These are phyloP conservation scores for Curvularia verruculosa DNA, from an alignment of 2,329 filamentous ascomycete genomes.

Conservation along the genomic window DNA sequence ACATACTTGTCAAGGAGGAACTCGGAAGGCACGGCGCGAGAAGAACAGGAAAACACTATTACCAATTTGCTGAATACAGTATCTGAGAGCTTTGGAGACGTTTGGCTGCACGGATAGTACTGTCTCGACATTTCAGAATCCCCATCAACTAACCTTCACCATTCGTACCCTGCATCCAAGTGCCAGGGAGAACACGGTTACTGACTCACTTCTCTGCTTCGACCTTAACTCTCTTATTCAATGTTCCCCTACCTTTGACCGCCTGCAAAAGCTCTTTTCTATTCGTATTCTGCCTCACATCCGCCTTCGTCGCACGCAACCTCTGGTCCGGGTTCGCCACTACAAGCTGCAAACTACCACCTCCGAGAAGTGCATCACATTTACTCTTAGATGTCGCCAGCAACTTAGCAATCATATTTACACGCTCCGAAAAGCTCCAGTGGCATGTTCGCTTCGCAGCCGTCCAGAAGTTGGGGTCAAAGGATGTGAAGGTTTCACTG, in stretches of 20 bases:
- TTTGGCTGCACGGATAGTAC: neutral
- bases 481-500: neutral
- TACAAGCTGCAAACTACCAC: neutral
- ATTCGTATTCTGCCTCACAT: neutral
- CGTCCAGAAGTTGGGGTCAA: neutral
- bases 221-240: neutral
- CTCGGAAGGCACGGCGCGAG: neutral
- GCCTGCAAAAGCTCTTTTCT: neutral
- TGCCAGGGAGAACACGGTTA: neutral
- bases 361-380: slow-evolving; percentile 10
- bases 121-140: neutral
- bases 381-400: slow-evolving; percentile 6
- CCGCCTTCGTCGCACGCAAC: neutral
- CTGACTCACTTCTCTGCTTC: neutral
- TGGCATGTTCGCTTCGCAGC: neutral
- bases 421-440: slow-evolving; percentile 5
- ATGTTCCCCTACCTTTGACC: neutral
- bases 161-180: neutral
- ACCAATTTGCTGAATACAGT: neutral
- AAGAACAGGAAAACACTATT: neutral
- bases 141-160: neutral
- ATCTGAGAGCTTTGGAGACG: neutral
- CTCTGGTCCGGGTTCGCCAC: slow-evolving; percentile 2
- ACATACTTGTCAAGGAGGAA: neutral
- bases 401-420: slow-evolving; percentile 1